Evolutionary conservation across 805 yeast genomes (phyloP).

Genomic region (Blastobotrys peoriensis): DNA sequence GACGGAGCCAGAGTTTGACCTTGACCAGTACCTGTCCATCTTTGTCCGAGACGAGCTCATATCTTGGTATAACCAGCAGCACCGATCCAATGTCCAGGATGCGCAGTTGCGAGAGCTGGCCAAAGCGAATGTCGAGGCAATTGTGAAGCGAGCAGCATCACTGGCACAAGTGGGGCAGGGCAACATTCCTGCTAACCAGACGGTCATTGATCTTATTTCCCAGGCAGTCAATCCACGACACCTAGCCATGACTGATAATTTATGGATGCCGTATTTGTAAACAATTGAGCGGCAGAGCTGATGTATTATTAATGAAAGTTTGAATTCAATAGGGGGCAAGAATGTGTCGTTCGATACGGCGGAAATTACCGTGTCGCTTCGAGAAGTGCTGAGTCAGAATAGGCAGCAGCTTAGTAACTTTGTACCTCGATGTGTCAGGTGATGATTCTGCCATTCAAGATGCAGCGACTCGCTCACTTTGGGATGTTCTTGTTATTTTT

Average conservation of each 20-base stretch:
- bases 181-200: conserved; percentile 74
- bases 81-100: conserved; percentile 70
- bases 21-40: conserved; percentile 85
- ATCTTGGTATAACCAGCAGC: conserved; percentile 90
- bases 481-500: no score
- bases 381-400: no score
- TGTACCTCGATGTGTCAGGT: neutral
- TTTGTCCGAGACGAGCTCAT: conserved; percentile 94
- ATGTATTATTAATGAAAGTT: no score
- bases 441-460: no score
- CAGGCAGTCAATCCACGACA: conserved; percentile 95
- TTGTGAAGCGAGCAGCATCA: conserved; percentile 70
- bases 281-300: neutral
- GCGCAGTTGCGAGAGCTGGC: conserved; percentile 83
- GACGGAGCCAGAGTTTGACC: conserved; percentile 85
- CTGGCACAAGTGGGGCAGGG: conserved; percentile 60
- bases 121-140: conserved; percentile 76
- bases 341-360: no score
- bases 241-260: conserved; percentile 81
- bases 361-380: neutral
- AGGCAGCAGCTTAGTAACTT: neutral
- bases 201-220: conserved; percentile 81
- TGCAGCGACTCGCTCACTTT: no score
- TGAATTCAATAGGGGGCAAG: no score
- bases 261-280: conserved; percentile 92